Conservation (phyloP, 192 early-diverging fungal genomes). For the Fimicolochytrium jonesii region DNA sequence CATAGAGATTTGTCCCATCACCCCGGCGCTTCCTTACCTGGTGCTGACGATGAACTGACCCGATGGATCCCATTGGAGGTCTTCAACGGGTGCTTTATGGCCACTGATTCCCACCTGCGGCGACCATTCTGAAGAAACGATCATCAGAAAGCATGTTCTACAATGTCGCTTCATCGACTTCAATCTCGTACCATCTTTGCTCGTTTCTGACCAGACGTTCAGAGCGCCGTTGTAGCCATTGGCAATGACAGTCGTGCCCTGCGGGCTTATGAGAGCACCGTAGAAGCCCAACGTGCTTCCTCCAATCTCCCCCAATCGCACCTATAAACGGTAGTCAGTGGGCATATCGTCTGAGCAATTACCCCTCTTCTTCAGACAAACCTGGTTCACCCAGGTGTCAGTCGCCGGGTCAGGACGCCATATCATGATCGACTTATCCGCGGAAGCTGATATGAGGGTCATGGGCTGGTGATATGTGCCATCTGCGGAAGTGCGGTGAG, state of each 20-base stretch:
- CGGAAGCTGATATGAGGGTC: constrained; percentile 76
- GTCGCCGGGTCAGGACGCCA: constrained; percentile 78
- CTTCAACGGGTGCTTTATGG: constrained; percentile 75
- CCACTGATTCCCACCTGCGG: constrained; percentile 73
- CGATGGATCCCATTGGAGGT: constrained; percentile 76
- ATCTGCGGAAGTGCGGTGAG: too few species aligned
- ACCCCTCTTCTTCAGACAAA: too few species aligned
- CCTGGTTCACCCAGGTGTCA: constrained; percentile 79
- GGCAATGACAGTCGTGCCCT: constrained; percentile 62
- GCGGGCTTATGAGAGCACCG: constrained; percentile 66
- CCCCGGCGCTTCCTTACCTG: constrained; percentile 40
- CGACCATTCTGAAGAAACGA: constrained; percentile 49
- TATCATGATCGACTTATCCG: constrained; percentile 87
- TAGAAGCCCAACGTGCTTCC: constrained; percentile 78
- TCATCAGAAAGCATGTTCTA: background rate
- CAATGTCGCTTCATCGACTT: too few species aligned
- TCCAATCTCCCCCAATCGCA: constrained; percentile 86
- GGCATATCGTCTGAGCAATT: too few species aligned
- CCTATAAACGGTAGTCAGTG: too few species aligned
- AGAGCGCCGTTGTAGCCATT: constrained; percentile 82
- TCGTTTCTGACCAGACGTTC: constrained; percentile 67
- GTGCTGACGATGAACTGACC: constrained; percentile 70
- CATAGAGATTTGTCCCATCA: background rate
- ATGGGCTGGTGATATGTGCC: constrained; percentile 57
- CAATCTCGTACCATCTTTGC: constrained; percentile 13